Base-by-base conservation (phyloP, 495 filamentous ascomycete genomes). In the Podospora conica region DNA sequence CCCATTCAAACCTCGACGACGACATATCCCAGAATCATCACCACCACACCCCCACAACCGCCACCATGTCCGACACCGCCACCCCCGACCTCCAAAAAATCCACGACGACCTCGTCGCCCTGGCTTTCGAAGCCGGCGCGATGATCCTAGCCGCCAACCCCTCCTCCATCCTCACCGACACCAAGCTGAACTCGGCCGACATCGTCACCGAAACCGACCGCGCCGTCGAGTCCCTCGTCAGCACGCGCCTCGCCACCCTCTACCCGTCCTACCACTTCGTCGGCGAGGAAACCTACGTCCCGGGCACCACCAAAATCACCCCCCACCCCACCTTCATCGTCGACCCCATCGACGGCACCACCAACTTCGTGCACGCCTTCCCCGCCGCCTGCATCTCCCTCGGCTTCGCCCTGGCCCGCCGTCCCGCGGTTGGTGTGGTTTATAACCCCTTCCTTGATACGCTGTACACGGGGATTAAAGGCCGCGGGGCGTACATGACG, bases 301-400 rank as follows among this genome's bases (percentile, higher is more conserved):
- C 89, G 27, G 85, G 87, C 63, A 78, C 79, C 66, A 76, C 74
- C 20, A 79, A 72, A 25, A 79, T 96, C 64, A 91, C 89, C 3
- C 71, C 82, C 48, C 81, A 79, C 1, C 92, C 92, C 1, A 96
- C 92, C 56, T 96, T 96, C 78, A 84, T 96, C 76, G 86, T 90
- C 65, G 92, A 96, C 79, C 92, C 92, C 53, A 93, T 96, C 71
- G 92, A 96, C 79, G 92, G 92, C 65, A 96, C 91, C 12, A 87
- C 87, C 57, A 96, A 96, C 79, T 96, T 96, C 71, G 85, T 96
- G 7, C 92, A 96, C 78, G 81, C 81, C 61, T 90, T 91, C 78
- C 90, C 92, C 15, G 83, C 88, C 70, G 89, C 91, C 66, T 91
- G 88, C 79, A 88, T 96, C 71, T 93, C 90, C 10, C 87, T 96